Evolutionary conservation across 345 rosid genomes (phyloP).

Genomic region (Pelargonium nanum): DNA sequence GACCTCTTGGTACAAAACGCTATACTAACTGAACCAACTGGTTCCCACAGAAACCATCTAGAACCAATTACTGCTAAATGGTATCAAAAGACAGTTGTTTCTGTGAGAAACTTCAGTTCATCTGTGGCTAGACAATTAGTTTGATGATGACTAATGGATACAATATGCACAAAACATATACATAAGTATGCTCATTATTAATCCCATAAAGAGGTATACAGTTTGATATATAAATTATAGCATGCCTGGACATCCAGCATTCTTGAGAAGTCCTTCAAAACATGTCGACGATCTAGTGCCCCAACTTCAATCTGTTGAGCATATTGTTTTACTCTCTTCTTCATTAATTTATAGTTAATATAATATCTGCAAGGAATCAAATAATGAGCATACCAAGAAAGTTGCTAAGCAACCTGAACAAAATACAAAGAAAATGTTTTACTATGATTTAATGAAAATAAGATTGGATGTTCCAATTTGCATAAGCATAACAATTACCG

Average conservation of each 20-base stretch:
- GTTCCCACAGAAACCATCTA: no score
- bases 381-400: slow-evolving; percentile 4
- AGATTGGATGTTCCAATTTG: no score
- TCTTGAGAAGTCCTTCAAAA: slow-evolving; percentile 93
- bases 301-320: slow-evolving; percentile 71
- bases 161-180: no score
- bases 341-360: slow-evolving; percentile 92
- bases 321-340: slow-evolving; percentile 81
- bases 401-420: background rate
- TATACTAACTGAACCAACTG: no score
- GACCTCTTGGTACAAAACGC: no score
- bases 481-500: no score
- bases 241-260: slow-evolving; percentile 87
- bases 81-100: background rate
- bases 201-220: background rate
- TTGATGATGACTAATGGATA: no score
- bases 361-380: slow-evolving; percentile 48
- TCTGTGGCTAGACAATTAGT: background rate
- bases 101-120: background rate
- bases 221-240: slow-evolving; percentile 1
- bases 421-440: background rate
- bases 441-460: background rate
- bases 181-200: no score
- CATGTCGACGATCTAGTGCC: slow-evolving; percentile 60
- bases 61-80: background rate